Percentiles rank a stretch among this genome's conserved stretches.
phyloP scores from a whole-genome alignment of 2,329 filamentous ascomycete species.

The Coniochaeta sp. region DNA sequence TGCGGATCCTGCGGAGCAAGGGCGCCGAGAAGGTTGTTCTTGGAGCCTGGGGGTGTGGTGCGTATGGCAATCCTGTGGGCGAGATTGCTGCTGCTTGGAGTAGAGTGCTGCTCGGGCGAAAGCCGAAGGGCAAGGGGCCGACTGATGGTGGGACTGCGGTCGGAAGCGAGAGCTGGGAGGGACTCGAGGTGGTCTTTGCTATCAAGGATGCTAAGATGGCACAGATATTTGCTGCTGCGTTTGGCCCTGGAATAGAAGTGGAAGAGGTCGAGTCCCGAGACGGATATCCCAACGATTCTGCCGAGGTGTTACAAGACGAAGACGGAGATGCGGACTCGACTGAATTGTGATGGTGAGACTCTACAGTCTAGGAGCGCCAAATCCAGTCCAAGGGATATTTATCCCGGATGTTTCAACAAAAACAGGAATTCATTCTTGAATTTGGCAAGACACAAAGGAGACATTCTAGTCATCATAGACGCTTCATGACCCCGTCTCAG shows the following conservation, averaged over 20 bases:
- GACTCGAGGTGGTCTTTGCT: conserved; percentile 49
- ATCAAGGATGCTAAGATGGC: conserved; percentile 46
- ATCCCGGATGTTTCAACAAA: too few species aligned
- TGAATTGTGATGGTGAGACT: not conserved
- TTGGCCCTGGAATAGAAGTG: not conserved
- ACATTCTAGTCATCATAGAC: not conserved
- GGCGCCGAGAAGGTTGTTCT: conserved; percentile 44
- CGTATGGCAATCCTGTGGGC: conserved; percentile 52
- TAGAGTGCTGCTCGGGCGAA: conserved; percentile 25
- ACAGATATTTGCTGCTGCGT: conserved; percentile 31
- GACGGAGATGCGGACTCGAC: not conserved
- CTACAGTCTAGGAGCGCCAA: not conserved
- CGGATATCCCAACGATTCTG: not conserved
- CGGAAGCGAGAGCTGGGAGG: conserved; percentile 26
- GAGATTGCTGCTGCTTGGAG: conserved; percentile 52
- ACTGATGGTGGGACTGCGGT: not conserved
- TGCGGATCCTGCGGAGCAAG: conserved; percentile 41
- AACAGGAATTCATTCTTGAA: too few species aligned
- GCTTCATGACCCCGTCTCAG: not conserved
- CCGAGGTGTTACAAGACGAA: not conserved
- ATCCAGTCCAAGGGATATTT: too few species aligned
- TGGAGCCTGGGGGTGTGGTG: conserved; percentile 59
- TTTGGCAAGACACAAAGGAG: not conserved
- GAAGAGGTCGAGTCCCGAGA: not conserved
- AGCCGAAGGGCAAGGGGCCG: conserved; percentile 1